phyloP scores from a whole-genome alignment of 371 early-diverging fungal genomes.

The Gilbertella persicaria region DNA sequence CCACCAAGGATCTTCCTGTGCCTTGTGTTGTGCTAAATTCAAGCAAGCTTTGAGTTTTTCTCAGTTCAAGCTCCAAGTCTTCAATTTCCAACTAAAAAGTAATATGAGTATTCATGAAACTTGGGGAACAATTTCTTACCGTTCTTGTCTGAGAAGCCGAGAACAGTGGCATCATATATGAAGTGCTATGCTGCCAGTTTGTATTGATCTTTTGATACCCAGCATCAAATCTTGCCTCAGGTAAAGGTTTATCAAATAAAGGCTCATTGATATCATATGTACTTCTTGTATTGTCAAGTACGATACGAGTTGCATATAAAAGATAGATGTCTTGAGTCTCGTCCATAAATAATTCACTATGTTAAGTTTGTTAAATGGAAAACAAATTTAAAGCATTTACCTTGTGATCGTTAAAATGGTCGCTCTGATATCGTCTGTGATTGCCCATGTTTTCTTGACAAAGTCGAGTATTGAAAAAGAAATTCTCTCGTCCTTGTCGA shows the following conservation, averaged over 20 bases:
- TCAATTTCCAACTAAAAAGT: constrained; percentile 6
- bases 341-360: constrained; percentile 62
- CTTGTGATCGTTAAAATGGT: constrained; percentile 44
- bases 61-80: constrained; percentile 37
- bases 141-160: constrained; percentile 49
- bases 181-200: constrained; percentile 53
- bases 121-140: constrained; percentile 3
- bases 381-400: constrained; percentile 19
- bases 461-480: constrained; percentile 50
- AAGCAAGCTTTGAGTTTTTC: constrained; percentile 57
- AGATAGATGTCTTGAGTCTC: constrained; percentile 67
- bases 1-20: constrained; percentile 16
- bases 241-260: constrained; percentile 63
- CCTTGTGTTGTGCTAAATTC: constrained; percentile 51
- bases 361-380: background rate
- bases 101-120: background rate
- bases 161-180: constrained; percentile 74
- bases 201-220: constrained; percentile 57
- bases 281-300: constrained; percentile 59
- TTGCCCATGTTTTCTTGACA: constrained; percentile 38
- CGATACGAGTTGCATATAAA: constrained; percentile 59
- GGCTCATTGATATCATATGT: constrained; percentile 60
- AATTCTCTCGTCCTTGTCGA: constrained; percentile 54
- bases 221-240: constrained; percentile 61
- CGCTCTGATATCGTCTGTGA: constrained; percentile 43